These are phyloP conservation scores for Colletotrichum somersetense DNA, from an alignment of 2,329 filamentous ascomycete species.

Conservation along the genomic window DNA sequence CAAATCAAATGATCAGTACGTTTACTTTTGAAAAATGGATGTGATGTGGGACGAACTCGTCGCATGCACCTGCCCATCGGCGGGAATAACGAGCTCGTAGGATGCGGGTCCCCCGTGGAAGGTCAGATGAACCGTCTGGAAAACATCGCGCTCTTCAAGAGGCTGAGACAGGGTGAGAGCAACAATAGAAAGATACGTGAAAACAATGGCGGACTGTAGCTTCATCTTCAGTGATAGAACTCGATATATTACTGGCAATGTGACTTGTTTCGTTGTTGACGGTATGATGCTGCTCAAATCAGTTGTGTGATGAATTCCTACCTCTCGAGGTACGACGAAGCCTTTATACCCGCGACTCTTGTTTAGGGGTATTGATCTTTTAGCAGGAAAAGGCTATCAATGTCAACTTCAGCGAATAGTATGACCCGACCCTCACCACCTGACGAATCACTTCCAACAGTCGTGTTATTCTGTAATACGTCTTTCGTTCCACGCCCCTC, in stretches of 20 bases:
- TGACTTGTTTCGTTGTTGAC: too few species aligned
- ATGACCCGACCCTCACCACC: constrained; percentile 11
- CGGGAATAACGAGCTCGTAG: constrained; percentile 57
- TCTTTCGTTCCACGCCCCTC: not conserved
- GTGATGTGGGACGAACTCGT: constrained; percentile 51
- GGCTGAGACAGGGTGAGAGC: constrained; percentile 27
- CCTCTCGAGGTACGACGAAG: not conserved
- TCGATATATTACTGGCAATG: not conserved
- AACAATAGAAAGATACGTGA: constrained; percentile 30
- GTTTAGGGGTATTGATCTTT: not conserved
- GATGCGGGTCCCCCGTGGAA: constrained; percentile 58
- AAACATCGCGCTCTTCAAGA: constrained; percentile 47
- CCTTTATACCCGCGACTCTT: not conserved
- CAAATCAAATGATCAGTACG: not conserved
- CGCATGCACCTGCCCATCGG: constrained; percentile 54
- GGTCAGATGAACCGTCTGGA: constrained; percentile 56
- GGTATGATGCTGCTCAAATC: too few species aligned
- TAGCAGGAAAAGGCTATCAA: too few species aligned
- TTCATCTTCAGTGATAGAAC: constrained; percentile 43
- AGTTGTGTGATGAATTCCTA: not conserved
- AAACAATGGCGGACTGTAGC: constrained; percentile 26
- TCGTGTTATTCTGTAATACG: not conserved
- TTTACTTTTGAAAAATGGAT: not conserved
- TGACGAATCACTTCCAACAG: not conserved
- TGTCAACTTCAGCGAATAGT: not conserved